Conservation (phyloP, 2,329 filamentous ascomycete species). For the Lachnellula hyalina region DNA sequence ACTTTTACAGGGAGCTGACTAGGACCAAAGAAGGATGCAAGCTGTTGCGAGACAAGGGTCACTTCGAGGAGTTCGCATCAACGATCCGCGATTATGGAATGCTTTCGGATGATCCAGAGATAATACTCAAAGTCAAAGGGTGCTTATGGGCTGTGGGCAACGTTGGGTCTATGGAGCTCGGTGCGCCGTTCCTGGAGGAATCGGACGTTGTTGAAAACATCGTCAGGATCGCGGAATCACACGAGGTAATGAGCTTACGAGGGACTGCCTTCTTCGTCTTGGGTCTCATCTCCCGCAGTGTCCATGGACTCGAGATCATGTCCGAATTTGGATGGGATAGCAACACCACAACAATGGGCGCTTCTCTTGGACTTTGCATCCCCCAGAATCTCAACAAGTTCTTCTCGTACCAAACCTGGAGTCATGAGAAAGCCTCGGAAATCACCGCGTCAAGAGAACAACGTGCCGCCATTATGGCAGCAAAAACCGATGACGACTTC, state of each 20-base stretch:
- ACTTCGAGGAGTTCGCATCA: slow-evolving; percentile 87
- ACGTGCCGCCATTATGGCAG: slow-evolving; percentile 41
- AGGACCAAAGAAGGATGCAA: slow-evolving; percentile 89
- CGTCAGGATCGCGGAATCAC: slow-evolving; percentile 79
- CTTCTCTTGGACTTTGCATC: slow-evolving; percentile 81
- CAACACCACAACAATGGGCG: slow-evolving; percentile 75
- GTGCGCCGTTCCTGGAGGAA: slow-evolving; percentile 87
- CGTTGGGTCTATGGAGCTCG: slow-evolving; percentile 95
- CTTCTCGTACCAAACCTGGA: slow-evolving; percentile 64
- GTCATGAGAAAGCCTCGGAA: slow-evolving; percentile 31
- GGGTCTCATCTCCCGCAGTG: slow-evolving; percentile 83
- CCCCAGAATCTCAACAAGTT: slow-evolving; percentile 73
- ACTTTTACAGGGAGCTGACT: slow-evolving; percentile 94
- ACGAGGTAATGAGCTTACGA: slow-evolving; percentile 85
- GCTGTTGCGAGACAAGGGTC: slow-evolving; percentile 84
- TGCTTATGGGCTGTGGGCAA: slow-evolving; percentile 98
- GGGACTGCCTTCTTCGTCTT: slow-evolving; percentile 97
- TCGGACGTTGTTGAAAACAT: slow-evolving; percentile 85
- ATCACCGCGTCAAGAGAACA: slow-evolving; percentile 38
- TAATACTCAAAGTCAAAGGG: slow-evolving; percentile 89
- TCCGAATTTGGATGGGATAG: slow-evolving; percentile 90
- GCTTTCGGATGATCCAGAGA: slow-evolving; percentile 78
- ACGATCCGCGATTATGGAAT: slow-evolving; percentile 86
- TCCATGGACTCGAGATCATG: slow-evolving; percentile 87
- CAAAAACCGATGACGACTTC: slow-evolving; percentile 51